phyloP scores from a whole-genome alignment of 1,139 yeast genomes.

The Lodderomyces pseudojiufengensis region DNA sequence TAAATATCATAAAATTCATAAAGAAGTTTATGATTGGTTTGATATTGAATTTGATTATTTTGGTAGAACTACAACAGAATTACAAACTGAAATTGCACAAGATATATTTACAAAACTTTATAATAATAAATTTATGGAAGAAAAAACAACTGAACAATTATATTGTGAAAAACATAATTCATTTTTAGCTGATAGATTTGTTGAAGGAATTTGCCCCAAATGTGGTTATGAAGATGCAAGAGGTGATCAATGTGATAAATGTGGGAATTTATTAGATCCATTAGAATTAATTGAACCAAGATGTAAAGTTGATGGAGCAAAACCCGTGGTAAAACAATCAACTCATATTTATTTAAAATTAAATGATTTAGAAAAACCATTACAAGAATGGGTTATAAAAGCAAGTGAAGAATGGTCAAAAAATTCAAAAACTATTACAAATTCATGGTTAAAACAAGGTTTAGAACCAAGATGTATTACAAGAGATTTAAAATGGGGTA shows the following conservation, averaged over 20 bases:
- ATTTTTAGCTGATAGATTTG: slow-evolving; percentile 92
- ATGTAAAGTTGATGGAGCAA: slow-evolving; percentile 84
- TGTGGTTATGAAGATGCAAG: slow-evolving; percentile 95
- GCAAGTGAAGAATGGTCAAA: slow-evolving; percentile 82
- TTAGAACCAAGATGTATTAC: slow-evolving; percentile 93
- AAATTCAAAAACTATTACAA: slow-evolving; percentile 82
- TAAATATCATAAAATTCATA: slow-evolving; percentile 82
- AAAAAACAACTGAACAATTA: slow-evolving; percentile 81
- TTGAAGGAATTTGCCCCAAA: slow-evolving; percentile 96
- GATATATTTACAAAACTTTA: slow-evolving; percentile 77
- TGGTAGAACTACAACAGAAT: slow-evolving; percentile 91
- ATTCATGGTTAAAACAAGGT: slow-evolving; percentile 93
- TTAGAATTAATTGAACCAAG: slow-evolving; percentile 91
- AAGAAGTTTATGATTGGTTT: slow-evolving; percentile 94
- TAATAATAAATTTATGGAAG: slow-evolving; percentile 76
- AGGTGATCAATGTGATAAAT: slow-evolving; percentile 98
- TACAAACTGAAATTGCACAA: slow-evolving; percentile 95
- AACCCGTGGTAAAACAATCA: slow-evolving; percentile 77
- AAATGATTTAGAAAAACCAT: slow-evolving; percentile 74
- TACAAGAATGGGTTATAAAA: slow-evolving; percentile 68
- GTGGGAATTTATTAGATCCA: slow-evolving; percentile 87
- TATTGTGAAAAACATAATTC: slow-evolving; percentile 90
- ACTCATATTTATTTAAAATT: slow-evolving; percentile 82
- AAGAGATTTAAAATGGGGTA: slow-evolving; percentile 97
- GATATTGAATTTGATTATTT: slow-evolving; percentile 90